Percentiles rank a stretch among this genome's conserved stretches.
phyloP scores from a whole-genome alignment of 202 grass and related monocot species.

The Setaria italica region DNA sequence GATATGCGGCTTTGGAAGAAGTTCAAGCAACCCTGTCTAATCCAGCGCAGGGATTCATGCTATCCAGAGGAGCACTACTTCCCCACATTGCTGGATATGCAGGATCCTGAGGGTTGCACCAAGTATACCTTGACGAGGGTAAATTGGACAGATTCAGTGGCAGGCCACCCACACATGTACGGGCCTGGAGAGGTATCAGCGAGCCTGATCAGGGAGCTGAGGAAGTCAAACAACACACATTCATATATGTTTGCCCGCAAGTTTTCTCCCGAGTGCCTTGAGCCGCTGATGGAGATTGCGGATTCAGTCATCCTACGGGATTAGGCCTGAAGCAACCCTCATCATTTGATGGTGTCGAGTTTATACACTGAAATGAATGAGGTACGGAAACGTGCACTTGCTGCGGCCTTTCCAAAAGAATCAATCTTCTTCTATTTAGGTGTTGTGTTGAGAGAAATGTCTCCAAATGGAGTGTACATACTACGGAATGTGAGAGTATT shows the following conservation, averaged over 20 bases:
- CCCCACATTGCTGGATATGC: conserved; percentile 93
- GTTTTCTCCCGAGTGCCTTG: conserved; percentile 77
- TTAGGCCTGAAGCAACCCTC: conserved; percentile 45
- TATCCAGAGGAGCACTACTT: conserved; percentile 99
- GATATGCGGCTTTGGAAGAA: conserved; percentile 95
- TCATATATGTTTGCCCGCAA: conserved; percentile 91
- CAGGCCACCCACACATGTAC: conserved; percentile 84
- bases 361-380: conserved; percentile 48
- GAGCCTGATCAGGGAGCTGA: conserved; percentile 70
- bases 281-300: conserved; percentile 78
- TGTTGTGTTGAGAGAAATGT: conserved; percentile 54
- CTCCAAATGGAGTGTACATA: conserved; percentile 63
- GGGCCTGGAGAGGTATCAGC: conserved; percentile 59
- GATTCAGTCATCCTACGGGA: conserved; percentile 79
- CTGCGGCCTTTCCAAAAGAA: conserved; percentile 24
- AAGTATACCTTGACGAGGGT: conserved; percentile 87
- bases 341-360: conserved; percentile 29
- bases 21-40: conserved; percentile 83
- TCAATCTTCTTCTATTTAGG: conserved; percentile 47
- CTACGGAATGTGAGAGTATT: conserved; percentile 42
- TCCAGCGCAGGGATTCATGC: conserved; percentile 66
- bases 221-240: conserved; percentile 75
- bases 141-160: conserved; percentile 91
- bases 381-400: conserved; percentile 43
- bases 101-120: conserved; percentile 82